These are phyloP conservation scores for Mortierella hygrophila DNA, from an alignment of 192 early-diverging fungal species.

Conservation along the genomic window DNA sequence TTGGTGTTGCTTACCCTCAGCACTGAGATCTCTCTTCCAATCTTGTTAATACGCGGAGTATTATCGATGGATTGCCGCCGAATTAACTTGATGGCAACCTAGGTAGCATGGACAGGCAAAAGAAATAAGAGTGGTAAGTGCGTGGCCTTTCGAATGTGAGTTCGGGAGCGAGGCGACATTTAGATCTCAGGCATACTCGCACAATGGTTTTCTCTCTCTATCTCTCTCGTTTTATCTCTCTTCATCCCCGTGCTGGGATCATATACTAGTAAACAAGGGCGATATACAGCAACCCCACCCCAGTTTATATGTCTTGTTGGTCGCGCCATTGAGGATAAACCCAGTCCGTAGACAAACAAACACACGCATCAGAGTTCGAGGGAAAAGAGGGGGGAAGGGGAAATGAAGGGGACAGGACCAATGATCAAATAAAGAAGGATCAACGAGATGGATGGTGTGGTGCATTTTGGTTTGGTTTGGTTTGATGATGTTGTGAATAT, in stretches of 20 bases:
- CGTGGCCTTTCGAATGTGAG: not conserved
- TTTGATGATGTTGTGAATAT: not conserved
- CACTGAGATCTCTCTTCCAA: constrained; percentile 95
- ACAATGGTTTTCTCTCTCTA: not conserved
- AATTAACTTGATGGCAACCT: constrained; percentile 97
- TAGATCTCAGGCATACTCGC: not conserved
- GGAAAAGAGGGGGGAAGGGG: constrained; percentile 3
- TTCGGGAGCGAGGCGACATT: not conserved
- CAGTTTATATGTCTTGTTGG: no score
- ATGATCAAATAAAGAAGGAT: constrained; percentile 2
- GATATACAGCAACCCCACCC: no score
- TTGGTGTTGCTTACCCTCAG: constrained; percentile 75
- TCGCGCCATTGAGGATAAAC: no score
- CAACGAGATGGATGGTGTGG: not conserved
- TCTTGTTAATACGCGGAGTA: constrained; percentile 85
- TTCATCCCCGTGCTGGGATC: not conserved
- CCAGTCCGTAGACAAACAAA: not conserved
- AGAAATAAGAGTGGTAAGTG: not conserved
- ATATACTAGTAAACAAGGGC: not conserved
- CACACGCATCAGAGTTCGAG: constrained; percentile 3
- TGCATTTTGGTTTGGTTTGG: not conserved
- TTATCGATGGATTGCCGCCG: constrained; percentile 92
- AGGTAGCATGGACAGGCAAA: not conserved
- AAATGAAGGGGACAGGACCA: not conserved
- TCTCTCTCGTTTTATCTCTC: not conserved